phyloP scores from a whole-genome alignment of 2,329 filamentous ascomycete species.

The Penicillium aurantiogriseum region DNA sequence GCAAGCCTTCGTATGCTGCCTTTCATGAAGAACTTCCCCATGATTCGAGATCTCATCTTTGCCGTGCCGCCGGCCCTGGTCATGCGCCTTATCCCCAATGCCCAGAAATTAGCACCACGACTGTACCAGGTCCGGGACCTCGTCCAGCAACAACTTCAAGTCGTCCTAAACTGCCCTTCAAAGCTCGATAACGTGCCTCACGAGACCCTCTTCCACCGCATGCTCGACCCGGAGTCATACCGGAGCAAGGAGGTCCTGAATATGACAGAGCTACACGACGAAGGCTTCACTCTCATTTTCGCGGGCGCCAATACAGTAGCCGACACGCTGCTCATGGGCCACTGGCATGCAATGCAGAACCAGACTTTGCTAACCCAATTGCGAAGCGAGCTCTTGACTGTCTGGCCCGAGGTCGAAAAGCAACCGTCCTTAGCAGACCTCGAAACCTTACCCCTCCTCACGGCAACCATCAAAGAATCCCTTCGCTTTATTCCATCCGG shows the following conservation, averaged over 20 bases:
- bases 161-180: neutral
- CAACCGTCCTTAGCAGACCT: neutral
- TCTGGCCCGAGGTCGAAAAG: neutral
- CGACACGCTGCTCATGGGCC: slow-evolving; percentile 10
- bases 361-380: neutral
- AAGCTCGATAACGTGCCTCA: neutral
- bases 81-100: neutral
- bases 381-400: neutral
- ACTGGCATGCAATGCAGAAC: slow-evolving; percentile 7
- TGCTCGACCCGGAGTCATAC: neutral
- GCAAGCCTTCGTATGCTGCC: neutral
- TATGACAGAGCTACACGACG: slow-evolving; percentile 9
- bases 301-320: slow-evolving; percentile 13
- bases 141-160: neutral
- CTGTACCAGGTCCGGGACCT: neutral
- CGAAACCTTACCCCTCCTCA: neutral
- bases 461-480: neutral
- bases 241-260: slow-evolving; percentile 2
- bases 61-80: neutral
- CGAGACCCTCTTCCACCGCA: neutral
- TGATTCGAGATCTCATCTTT: neutral
- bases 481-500: neutral
- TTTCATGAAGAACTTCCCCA: neutral
- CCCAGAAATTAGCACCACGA: neutral
- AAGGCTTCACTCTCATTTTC: slow-evolving; percentile 13